A percentile compares a stretch with the other conserved stretches of the same genome.
phyloP scores from a whole-genome alignment of 2,329 filamentous ascomycete species.

The Stachybotrys elegans region DNA sequence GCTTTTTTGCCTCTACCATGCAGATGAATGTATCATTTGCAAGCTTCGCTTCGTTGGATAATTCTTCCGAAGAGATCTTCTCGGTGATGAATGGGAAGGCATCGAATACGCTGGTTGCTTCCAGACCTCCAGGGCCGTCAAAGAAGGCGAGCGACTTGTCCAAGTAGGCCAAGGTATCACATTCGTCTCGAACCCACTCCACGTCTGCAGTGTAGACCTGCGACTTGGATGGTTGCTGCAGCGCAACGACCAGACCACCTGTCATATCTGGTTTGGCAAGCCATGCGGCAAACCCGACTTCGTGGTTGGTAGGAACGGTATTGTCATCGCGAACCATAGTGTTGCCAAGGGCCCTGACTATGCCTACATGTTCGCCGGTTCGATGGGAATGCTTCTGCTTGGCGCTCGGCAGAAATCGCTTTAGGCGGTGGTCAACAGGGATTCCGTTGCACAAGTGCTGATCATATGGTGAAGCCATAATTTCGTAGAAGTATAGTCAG shows the following conservation, averaged over 20 bases:
- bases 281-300: background rate
- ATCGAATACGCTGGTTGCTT: background rate
- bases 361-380: background rate
- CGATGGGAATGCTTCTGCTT: background rate
- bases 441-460: background rate
- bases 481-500: too few species aligned
- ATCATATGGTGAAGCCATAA: background rate
- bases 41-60: background rate
- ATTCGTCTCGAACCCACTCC: background rate
- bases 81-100: background rate
- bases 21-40: background rate
- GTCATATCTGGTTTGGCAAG: background rate
- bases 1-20: background rate
- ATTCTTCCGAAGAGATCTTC: background rate
- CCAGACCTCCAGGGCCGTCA: background rate
- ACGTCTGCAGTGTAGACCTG: background rate
- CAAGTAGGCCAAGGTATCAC: background rate
- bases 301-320: background rate
- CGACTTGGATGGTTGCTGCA: background rate
- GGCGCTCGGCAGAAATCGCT: background rate
- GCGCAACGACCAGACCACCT: background rate
- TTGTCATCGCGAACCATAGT: background rate
- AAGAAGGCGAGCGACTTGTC: background rate
- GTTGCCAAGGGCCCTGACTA: background rate
- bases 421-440: background rate